phyloP scores from a whole-genome alignment of 1,284 basidiomycete genomes.

The Chondrostereum purpureum region DNA sequence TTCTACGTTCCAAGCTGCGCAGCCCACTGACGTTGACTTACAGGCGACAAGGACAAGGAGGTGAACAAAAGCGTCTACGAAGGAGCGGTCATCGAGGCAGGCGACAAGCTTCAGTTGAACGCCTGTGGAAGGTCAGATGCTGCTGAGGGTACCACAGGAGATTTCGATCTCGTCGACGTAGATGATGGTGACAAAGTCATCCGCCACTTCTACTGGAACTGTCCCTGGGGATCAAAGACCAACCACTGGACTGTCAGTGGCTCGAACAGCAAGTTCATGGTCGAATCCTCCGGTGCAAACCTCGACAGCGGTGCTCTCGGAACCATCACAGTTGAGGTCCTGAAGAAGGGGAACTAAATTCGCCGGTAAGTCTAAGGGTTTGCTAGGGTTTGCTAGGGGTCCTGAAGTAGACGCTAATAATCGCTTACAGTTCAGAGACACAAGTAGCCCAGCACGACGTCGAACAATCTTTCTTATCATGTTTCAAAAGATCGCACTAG shows the following conservation, averaged over 20 bases:
- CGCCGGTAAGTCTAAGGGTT: no score
- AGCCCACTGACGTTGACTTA: no score
- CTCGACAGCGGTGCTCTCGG: conserved; percentile 8
- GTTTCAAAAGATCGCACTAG: no score
- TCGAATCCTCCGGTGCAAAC: conserved; percentile 8
- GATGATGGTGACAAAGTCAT: conserved; percentile 7
- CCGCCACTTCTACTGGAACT: conserved; percentile 14
- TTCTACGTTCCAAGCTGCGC: no score
- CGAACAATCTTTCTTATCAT: no score
- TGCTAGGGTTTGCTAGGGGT: no score
- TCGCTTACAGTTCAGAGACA: no score
- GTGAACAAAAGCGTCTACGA: conserved; percentile 1
- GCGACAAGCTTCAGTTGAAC: conserved; percentile 7
- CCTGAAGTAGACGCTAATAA: no score
- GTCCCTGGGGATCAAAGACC: conserved; percentile 11
- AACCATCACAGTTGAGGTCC: conserved; percentile 1
- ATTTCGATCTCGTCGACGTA: conserved; percentile 7
- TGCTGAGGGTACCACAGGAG: conserved; percentile 2
- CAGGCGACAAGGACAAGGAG: conserved; percentile 6
- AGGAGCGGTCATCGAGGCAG: conserved; percentile 4
- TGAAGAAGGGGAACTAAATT: background rate
- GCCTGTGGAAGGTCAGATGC: conserved; percentile 7
- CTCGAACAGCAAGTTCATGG: conserved; percentile 10
- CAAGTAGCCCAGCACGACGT: no score
- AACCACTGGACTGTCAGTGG: conserved; percentile 12